These are phyloP conservation scores for Nitzschia sp. DNA, from an alignment of 108 stramenopile genomes.

Conservation along the genomic window DNA sequence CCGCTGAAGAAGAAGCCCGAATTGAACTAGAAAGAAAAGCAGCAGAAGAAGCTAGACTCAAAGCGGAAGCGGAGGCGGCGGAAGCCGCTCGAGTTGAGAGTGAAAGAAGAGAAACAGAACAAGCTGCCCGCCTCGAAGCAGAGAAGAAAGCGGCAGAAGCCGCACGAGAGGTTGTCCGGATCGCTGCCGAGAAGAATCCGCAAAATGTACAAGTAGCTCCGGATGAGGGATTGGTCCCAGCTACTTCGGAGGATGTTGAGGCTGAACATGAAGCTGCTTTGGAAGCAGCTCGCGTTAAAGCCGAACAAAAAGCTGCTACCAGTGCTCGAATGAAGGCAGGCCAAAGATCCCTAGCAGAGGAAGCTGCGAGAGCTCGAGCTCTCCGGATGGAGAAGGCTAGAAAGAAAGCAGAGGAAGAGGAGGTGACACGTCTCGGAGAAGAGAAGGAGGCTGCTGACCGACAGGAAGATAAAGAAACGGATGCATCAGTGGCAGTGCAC, in stretches of 20 bases:
- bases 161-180: neutral
- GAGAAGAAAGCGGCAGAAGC: constrained; percentile 4
- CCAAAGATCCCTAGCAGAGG: neutral
- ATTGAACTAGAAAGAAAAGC: constrained; percentile 1
- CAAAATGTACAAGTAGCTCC: neutral
- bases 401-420: constrained; percentile 1
- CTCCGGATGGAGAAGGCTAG: neutral
- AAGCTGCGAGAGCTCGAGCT: neutral
- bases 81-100: neutral
- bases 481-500: neutral
- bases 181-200: neutral
- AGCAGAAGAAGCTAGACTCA: constrained; percentile 6
- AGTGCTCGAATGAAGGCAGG: neutral
- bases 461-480: neutral
- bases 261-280: constrained; percentile 9
- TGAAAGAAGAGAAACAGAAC: neutral
- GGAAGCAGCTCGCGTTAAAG: neutral
- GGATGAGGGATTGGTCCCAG: neutral
- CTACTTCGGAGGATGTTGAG: neutral
- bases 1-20: constrained; percentile 6
- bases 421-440: neutral
- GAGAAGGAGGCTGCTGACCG: neutral
- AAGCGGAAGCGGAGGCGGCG: constrained; percentile 8
- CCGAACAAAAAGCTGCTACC: constrained; percentile 2
- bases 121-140: constrained; percentile 4